These are phyloP conservation scores for Arabidopsis arenosa DNA, from an alignment of 345 rosid genomes.

Conservation along the genomic window DNA sequence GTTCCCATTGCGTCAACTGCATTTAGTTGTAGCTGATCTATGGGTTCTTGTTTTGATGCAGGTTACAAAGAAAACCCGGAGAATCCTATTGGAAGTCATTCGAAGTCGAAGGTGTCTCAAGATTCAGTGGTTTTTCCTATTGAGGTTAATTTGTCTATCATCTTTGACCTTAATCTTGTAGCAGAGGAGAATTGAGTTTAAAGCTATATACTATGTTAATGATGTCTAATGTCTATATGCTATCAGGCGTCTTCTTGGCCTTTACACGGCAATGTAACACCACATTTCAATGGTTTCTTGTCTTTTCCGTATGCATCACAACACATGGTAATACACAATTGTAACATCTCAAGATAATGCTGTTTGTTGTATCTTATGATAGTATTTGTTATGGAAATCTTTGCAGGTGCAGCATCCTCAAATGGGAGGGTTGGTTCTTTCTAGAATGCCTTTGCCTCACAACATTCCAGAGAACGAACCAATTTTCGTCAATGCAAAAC, in stretches of 20 bases:
- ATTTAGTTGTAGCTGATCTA: conserved; percentile 9
- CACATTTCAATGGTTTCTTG: conserved; percentile 49
- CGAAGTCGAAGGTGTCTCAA: conserved; percentile 45
- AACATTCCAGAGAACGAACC: conserved; percentile 58
- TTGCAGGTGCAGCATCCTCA: conserved; percentile 55
- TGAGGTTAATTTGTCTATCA: conserved; percentile 40
- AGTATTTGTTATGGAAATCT: conserved; percentile 1
- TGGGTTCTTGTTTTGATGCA: conserved; percentile 35
- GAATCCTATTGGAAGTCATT: conserved; percentile 48
- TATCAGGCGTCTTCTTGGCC: conserved; percentile 52
- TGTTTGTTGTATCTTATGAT: conserved; percentile 6
- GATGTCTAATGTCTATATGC: conserved; percentile 1
- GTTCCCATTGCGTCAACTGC: neutral
- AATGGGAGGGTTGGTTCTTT: conserved; percentile 51
- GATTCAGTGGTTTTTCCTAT: conserved; percentile 50
- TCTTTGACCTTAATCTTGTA: conserved; percentile 4
- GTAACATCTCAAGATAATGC: neutral
- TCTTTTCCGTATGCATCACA: conserved; percentile 53
- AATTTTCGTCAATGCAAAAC: conserved; percentile 71
- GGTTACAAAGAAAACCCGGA: conserved; percentile 47
- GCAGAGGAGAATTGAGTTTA: neutral
- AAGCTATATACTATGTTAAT: neutral
- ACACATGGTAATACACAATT: conserved; percentile 47
- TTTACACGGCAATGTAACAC: conserved; percentile 49
- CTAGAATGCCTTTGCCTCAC: conserved; percentile 64